These are phyloP conservation scores for Didymella sp. DNA, from an alignment of 2,329 filamentous ascomycete species.

Conservation along the genomic window DNA sequence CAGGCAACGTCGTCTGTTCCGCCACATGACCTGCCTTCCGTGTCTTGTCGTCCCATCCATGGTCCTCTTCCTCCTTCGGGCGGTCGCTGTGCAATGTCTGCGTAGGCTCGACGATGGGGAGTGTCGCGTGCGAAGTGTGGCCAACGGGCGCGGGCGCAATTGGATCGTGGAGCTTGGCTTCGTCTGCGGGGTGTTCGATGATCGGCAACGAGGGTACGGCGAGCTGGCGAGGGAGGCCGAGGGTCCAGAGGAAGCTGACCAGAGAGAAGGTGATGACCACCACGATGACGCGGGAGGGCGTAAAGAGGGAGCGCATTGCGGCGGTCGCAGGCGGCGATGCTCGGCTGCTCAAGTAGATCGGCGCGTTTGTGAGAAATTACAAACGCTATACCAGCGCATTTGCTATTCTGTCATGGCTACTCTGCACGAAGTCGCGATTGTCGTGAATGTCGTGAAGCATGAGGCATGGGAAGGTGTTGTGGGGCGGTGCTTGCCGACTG, in stretches of 20 bases:
- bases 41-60: constrained; percentile 26
- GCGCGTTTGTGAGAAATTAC: neutral
- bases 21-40: neutral
- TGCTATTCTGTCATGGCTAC: neutral
- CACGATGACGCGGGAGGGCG: constrained; percentile 42
- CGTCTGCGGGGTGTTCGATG: constrained; percentile 33
- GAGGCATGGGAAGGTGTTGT: neutral
- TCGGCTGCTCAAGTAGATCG: neutral
- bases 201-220: constrained; percentile 30
- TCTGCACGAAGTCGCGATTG: neutral
- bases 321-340: constrained; percentile 14
- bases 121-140: constrained; percentile 18
- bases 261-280: constrained; percentile 36
- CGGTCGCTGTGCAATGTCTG: constrained; percentile 1
- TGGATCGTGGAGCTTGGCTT: constrained; percentile 28
- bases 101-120: neutral
- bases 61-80: constrained; percentile 20
- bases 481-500: constrained; percentile 9
- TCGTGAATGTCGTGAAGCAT: neutral
- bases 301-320: constrained; percentile 40
- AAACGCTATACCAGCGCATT: constrained; percentile 12
- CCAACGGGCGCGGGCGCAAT: constrained; percentile 30
- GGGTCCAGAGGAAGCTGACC: constrained; percentile 44
- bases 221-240: constrained; percentile 33
- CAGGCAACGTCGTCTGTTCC: constrained; percentile 6